Base-by-base conservation (phyloP, 768 basidiomycete genomes). In the Pholiota conissans region DNA sequence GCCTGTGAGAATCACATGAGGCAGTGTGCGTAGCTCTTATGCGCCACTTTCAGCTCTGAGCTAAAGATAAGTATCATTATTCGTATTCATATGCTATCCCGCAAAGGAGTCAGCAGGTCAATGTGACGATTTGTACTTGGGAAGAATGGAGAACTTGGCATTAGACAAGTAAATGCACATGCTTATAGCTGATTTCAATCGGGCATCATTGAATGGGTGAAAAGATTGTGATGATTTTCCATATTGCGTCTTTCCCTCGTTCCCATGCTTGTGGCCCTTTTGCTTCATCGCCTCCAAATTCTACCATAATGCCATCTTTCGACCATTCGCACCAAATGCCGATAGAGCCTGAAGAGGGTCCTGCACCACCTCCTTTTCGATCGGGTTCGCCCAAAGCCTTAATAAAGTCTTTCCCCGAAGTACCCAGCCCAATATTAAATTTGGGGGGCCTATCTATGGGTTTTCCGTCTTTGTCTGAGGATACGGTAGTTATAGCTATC, bases 241-340 rank as follows among this genome's bases (percentile, higher is more conserved):
- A 94, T 0, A 79, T 67, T 2, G 91, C 89, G 62, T 90, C 90
- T 61, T 89, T 92, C 6, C 91, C 93, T 59, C 81, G 80, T 65
- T 94, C 92, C 92, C 93, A 94, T 61, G 91, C 92, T 61, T 90
- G 86, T 5, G 90, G 87, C 1, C 92, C 91, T 56, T 81, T 82
- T 11, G 89, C 85, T 58, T 90, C 84, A 48, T 83, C 82, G 1
- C 90, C 91, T 0, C 89, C 91, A 68, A 92, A 91, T 65, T 94
- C 92, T 11, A 92, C 81, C 90, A 94, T 91, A 32, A 94, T 68
- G 2, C 91, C 92, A 59, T 87, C 82, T 63, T 76, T 81, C 26
- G 84, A 79, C 95, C 94, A 97, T 71, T 97, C 93, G 62, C 93
- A 90, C 92, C 93, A 97, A 62, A 96, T 93, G 27, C 87, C 88